These are phyloP conservation scores for Aphanomyces astaci DNA, from an alignment of 352 stramenopile genomes.

Conservation along the genomic window DNA sequence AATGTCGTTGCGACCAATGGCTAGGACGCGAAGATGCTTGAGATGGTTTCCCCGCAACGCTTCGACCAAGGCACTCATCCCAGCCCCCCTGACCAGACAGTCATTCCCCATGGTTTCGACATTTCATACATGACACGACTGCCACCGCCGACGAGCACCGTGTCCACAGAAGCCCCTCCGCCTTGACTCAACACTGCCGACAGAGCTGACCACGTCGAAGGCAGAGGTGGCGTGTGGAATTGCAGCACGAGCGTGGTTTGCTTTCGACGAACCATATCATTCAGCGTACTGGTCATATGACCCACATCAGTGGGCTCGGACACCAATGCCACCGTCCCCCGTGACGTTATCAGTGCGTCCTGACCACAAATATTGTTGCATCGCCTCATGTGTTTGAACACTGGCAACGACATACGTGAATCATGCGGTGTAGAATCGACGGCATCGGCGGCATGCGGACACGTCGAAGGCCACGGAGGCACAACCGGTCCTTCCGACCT, in stretches of 20 bases:
- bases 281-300: not conserved
- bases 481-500: conserved; percentile 25
- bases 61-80: conserved; percentile 31
- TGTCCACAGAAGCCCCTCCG: not conserved
- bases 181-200: not conserved
- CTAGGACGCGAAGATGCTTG: conserved; percentile 40
- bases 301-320: not conserved
- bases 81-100: conserved; percentile 12
- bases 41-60: conserved; percentile 32
- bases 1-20: conserved; percentile 33
- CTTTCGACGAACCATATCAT: not conserved
- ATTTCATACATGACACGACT: not conserved
- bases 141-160: not conserved
- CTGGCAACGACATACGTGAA: not conserved
- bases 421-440: not conserved
- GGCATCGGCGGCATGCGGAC: not conserved
- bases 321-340: not conserved
- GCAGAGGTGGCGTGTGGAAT: not conserved
- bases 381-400: too few species aligned
- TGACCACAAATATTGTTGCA: not conserved
- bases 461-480: not conserved
- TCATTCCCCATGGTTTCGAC: too few species aligned
- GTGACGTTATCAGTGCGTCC: not conserved
- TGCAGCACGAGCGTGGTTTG: not conserved
- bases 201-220: not conserved